Evolutionary conservation across 2,329 filamentous ascomycete genomes (phyloP).

Genomic region (Xylaria sp.): DNA sequence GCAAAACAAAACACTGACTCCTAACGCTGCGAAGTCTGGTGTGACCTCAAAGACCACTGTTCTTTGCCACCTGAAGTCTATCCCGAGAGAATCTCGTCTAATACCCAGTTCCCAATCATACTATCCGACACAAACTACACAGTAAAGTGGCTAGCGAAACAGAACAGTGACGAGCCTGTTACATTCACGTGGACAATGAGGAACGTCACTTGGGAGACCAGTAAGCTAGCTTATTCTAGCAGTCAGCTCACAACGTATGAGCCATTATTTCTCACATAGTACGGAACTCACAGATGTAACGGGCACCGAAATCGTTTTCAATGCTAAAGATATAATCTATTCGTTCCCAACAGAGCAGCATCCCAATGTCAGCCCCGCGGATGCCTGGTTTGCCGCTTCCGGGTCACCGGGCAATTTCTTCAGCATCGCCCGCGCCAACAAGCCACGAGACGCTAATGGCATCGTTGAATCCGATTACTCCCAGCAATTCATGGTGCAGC

Average conservation of each 20-base stretch:
- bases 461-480: background rate
- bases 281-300: background rate
- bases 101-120: background rate
- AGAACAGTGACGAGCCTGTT: background rate
- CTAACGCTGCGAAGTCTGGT: constrained; percentile 4
- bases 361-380: background rate
- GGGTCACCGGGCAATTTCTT: background rate
- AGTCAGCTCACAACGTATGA: background rate
- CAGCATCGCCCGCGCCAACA: background rate
- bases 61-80: background rate
- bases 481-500: background rate
- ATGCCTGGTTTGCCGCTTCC: constrained; percentile 1
- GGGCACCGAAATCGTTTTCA: constrained; percentile 7
- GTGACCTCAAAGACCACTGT: background rate
- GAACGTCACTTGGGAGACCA: constrained; percentile 6
- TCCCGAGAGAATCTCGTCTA: background rate
- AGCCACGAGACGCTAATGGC: background rate
- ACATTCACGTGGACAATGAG: background rate
- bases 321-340: background rate
- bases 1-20: background rate
- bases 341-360: constrained; percentile 1
- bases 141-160: constrained; percentile 1
- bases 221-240: constrained; percentile 5
- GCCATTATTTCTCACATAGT: background rate
- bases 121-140: constrained; percentile 5